A percentile compares a stretch with the other conserved stretches of the same genome.
These are phyloP conservation scores for Chlorella sp. DNA, from an alignment of 139 green algal genomes.

Conservation along the genomic window DNA sequence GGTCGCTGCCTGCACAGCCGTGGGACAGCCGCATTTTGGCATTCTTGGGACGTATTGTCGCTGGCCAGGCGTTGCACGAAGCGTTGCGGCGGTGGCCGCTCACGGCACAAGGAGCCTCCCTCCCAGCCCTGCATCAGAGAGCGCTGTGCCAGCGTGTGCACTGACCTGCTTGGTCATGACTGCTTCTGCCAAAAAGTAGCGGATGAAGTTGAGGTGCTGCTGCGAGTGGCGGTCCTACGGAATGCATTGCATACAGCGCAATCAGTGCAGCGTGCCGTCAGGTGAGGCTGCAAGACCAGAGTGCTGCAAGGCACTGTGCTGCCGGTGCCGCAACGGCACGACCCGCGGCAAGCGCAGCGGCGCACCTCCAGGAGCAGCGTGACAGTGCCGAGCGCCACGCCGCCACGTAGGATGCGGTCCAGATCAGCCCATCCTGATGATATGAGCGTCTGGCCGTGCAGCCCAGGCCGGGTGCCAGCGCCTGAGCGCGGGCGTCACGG, in stretches of 20 bases:
- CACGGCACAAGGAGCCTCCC: neutral
- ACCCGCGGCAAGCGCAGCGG: neutral
- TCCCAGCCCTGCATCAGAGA: neutral
- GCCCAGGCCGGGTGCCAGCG: slow-evolving; percentile 57
- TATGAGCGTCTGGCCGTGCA: slow-evolving; percentile 67
- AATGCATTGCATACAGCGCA: neutral
- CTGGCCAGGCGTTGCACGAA: neutral
- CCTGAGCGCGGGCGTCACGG: slow-evolving; percentile 24
- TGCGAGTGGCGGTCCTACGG: slow-evolving; percentile 16
- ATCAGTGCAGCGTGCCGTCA: neutral
- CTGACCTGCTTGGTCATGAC: slow-evolving; percentile 53
- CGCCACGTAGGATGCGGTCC: slow-evolving; percentile 66
- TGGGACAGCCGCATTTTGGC: neutral
- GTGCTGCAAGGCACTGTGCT: neutral
- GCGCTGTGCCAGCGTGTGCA: too few relatives aligned
- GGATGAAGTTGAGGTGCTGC: slow-evolving; percentile 59
- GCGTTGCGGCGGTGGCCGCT: too few relatives aligned
- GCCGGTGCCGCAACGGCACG: neutral
- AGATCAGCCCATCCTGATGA: slow-evolving; percentile 69
- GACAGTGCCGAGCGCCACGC: slow-evolving; percentile 62
- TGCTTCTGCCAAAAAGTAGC: slow-evolving; percentile 76
- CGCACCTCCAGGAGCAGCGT: slow-evolving; percentile 58
- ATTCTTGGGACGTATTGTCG: neutral
- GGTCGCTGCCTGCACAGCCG: neutral
- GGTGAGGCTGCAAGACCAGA: neutral